Evolutionary conservation across 768 basidiomycete genomes (phyloP).

Genomic region (Suillus subluteus): DNA sequence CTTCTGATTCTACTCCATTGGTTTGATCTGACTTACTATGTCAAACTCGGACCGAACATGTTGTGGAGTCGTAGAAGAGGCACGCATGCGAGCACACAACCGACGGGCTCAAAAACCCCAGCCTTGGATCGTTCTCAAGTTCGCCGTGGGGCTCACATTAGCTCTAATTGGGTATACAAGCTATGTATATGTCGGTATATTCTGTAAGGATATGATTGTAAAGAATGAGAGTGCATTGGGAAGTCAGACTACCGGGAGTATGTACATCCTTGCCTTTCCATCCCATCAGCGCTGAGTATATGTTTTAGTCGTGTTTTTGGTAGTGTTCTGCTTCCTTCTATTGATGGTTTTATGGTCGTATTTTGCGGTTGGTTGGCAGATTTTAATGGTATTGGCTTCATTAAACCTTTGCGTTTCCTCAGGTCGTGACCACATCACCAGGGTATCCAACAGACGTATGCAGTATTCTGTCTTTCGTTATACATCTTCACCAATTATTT

Average conservation of each 20-base stretch:
- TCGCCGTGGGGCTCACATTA: constrained; percentile 60
- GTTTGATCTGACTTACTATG: constrained; percentile 8
- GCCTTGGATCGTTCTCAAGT: constrained; percentile 76
- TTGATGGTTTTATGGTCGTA: constrained; percentile 84
- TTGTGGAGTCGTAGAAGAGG: constrained; percentile 60
- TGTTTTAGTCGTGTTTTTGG: constrained; percentile 63
- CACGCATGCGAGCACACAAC: constrained; percentile 40
- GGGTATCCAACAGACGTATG: constrained; percentile 71
- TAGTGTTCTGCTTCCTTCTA: constrained; percentile 63
- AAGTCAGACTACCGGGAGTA: constrained; percentile 63
- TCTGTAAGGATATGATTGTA: constrained; percentile 74
- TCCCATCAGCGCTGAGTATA: background rate
- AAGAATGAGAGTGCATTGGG: constrained; percentile 46
- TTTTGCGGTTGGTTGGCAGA: constrained; percentile 52
- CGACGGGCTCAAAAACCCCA: constrained; percentile 52
- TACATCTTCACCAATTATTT: constrained; percentile 13
- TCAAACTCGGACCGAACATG: constrained; percentile 24
- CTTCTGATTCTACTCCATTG: background rate
- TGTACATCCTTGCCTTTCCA: constrained; percentile 38
- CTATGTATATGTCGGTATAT: constrained; percentile 79
- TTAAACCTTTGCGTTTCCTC: constrained; percentile 5
- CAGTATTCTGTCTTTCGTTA: constrained; percentile 11
- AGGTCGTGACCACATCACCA: constrained; percentile 71
- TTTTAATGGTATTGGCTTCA: background rate
- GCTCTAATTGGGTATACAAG: constrained; percentile 66